These are phyloP conservation scores for Panellus pusillus DNA, from an alignment of 768 basidiomycete genomes.

Conservation along the genomic window DNA sequence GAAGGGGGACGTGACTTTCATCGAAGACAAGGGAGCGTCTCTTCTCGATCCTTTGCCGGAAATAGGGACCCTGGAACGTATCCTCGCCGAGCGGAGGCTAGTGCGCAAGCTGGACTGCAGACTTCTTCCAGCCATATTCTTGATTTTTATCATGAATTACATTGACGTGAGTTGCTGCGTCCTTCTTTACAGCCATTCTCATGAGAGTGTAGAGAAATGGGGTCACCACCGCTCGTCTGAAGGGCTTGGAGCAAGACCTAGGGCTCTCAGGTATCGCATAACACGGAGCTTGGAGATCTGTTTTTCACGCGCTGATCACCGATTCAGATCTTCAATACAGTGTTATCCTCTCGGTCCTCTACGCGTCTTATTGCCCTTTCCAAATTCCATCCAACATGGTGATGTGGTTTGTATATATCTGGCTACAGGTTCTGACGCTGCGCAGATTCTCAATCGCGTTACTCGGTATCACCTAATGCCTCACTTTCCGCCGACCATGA, in stretches of 20 bases:
- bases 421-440: neutral
- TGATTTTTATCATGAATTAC: constrained; percentile 68
- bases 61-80: constrained; percentile 29
- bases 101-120: constrained; percentile 57
- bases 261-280: constrained; percentile 38
- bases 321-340: constrained; percentile 50
- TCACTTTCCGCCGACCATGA: no score
- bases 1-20: neutral
- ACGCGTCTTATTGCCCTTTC: constrained; percentile 60
- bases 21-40: constrained; percentile 2
- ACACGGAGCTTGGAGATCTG: neutral
- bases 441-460: constrained; percentile 54
- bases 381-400: constrained; percentile 73
- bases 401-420: constrained; percentile 10
- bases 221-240: constrained; percentile 48
- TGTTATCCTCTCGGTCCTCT: constrained; percentile 52
- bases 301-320: neutral
- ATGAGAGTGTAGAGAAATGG: constrained; percentile 40
- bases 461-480: constrained; percentile 38
- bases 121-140: constrained; percentile 54
- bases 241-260: constrained; percentile 52
- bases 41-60: constrained; percentile 4
- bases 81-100: constrained; percentile 42
- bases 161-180: constrained; percentile 49
- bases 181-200: no score